phyloP scores from a whole-genome alignment of 495 filamentous ascomycete genomes.

The Lasiosphaeriaceae sp. region DNA sequence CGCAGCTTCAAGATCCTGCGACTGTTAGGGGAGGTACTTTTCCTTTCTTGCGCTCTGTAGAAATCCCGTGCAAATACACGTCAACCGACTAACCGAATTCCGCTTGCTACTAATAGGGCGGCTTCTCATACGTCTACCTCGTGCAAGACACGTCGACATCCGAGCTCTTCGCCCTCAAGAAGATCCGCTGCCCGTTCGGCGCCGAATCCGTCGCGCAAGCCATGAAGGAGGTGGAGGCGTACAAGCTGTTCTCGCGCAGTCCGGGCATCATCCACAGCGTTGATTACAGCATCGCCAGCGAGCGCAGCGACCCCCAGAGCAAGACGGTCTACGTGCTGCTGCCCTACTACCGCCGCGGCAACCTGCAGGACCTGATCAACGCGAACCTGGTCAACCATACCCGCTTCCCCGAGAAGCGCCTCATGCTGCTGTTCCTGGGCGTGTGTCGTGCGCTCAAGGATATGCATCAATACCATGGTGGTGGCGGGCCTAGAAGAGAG shows the following conservation, averaged over 20 bases:
- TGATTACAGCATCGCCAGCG: slow-evolving; percentile 65
- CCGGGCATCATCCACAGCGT: slow-evolving; percentile 85
- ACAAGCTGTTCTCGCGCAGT: slow-evolving; percentile 78
- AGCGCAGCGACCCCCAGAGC: slow-evolving; percentile 56
- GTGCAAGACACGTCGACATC: slow-evolving; percentile 82
- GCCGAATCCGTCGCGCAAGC: slow-evolving; percentile 92
- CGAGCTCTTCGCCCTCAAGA: slow-evolving; percentile 90
- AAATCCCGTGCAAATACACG: neutral
- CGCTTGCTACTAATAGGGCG: slow-evolving; percentile 59
- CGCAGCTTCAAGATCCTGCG: slow-evolving; percentile 93
- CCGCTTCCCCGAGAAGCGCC: slow-evolving; percentile 78
- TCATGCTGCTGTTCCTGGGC: slow-evolving; percentile 88
- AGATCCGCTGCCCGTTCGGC: slow-evolving; percentile 95
- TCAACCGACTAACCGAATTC: neutral
- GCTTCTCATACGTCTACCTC: slow-evolving; percentile 98
- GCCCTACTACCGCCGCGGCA: slow-evolving; percentile 90
- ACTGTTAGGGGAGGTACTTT: slow-evolving; percentile 75
- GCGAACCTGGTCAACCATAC: slow-evolving; percentile 96
- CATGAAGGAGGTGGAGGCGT: slow-evolving; percentile 95
- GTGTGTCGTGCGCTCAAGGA: slow-evolving; percentile 82
- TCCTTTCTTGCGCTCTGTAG: too few relatives aligned
- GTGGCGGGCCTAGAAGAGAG: slow-evolving; percentile 36
- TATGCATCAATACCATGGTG: slow-evolving; percentile 81
- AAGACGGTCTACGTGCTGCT: slow-evolving; percentile 97
- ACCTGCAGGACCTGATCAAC: slow-evolving; percentile 96